Evolutionary conservation across 1,139 yeast genomes (phyloP), one percentile per base, ranked within the genome.

Genomic region (Yamadazyma jaroonii): DNA sequence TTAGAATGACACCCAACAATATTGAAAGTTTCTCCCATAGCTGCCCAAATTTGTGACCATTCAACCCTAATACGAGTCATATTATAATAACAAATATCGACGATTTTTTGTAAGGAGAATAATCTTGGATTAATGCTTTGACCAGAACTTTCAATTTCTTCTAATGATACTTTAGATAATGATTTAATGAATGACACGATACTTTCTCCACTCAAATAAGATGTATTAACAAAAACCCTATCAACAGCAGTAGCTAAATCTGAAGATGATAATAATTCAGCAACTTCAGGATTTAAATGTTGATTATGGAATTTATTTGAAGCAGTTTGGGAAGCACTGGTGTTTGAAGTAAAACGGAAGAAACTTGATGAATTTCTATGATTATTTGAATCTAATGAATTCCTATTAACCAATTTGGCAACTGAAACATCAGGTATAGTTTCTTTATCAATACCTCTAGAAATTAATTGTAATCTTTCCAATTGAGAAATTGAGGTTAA

Each of bases 11-110:
- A 83, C 2, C 96, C 95, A 46, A 89, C 92, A 32, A 72, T 76
- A 48, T 88, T 87, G 64, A 94, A 92, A 31, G 89, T 87, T 46
- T 79, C 86, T 9, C 96, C 96, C 85, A 94, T 85, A 9, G 87
- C 84, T 6, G 84, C 77, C 99, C 99, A 94, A 42, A 94, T 70
- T 41, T 88, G 95, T 7, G 96, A 80, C 97, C 98, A 94, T 63
- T 94, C 97, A 46, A 94, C 81, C 57, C 96, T 81, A 52, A 94
- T 89, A 69, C 98, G 85, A 40, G 81, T 81, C 97, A 94, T 92
- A 59, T 94, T 94, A 66, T 94, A 94, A 60, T 92, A 92, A 61
- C 97, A 90, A 33, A 94, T 95, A 60, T 94, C 98, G 35, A 94
- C 96, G 72, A 94, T 85, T 56, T 94, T 94, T 53, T 89, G 97